Conservation (phyloP, 2,329 filamentous ascomycete genomes). For the Penicillium janthinellum region DNA sequence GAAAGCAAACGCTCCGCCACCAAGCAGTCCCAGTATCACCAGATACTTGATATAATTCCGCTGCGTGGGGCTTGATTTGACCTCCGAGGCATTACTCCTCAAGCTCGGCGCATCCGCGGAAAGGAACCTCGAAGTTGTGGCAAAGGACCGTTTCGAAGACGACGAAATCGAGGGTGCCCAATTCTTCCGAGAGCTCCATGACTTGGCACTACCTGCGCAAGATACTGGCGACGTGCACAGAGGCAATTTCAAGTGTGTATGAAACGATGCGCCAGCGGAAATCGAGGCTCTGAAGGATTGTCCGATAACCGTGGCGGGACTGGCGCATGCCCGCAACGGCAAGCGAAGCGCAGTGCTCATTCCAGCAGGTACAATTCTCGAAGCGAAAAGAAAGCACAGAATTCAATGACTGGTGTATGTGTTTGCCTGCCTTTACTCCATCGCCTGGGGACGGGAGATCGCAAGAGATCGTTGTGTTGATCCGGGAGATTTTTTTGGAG, state of each 20-base stretch:
- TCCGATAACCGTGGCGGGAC: slow-evolving; percentile 32
- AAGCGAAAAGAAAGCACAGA: background rate
- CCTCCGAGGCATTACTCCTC: slow-evolving; percentile 10
- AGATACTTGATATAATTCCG: slow-evolving; percentile 37
- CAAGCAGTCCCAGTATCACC: slow-evolving; percentile 40
- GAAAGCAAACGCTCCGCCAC: slow-evolving; percentile 51
- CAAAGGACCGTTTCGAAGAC: slow-evolving; percentile 19
- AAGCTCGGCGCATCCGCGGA: slow-evolving; percentile 10
- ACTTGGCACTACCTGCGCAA: background rate
- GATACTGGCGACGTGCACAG: slow-evolving; percentile 1
- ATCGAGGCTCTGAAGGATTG: slow-evolving; percentile 24
- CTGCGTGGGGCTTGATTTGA: slow-evolving; percentile 17
- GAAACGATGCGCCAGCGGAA: slow-evolving; percentile 10
- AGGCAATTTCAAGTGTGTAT: slow-evolving; percentile 1
- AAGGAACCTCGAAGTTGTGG: slow-evolving; percentile 21
- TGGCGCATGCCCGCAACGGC: slow-evolving; percentile 36
- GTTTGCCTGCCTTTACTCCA: slow-evolving; percentile 13
- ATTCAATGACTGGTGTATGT: background rate
- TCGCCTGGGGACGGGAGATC: slow-evolving; percentile 7
- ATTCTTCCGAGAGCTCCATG: slow-evolving; percentile 2
- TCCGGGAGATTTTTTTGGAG: slow-evolving; percentile 24
- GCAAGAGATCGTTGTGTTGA: slow-evolving; percentile 6
- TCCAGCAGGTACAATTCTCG: slow-evolving; percentile 22
- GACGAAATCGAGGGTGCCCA: background rate
- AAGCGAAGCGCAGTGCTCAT: slow-evolving; percentile 39